These are phyloP conservation scores for Carex littledalei DNA, from an alignment of 176 grass and related monocot genomes.

Conservation along the genomic window DNA sequence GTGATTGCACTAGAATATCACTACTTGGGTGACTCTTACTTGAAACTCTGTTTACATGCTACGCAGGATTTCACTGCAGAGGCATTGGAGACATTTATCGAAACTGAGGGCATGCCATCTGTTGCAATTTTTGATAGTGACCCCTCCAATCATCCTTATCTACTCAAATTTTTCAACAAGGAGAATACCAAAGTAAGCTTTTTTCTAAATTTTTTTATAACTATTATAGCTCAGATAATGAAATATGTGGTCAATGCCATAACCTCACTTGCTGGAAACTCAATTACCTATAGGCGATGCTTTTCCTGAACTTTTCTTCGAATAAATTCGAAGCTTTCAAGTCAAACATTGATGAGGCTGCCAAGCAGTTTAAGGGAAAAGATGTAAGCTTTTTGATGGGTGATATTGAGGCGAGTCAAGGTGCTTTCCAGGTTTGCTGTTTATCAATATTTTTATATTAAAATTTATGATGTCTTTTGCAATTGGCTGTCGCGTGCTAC, in stretches of 20 bases:
- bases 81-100: constrained; percentile 71
- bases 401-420: constrained; percentile 68
- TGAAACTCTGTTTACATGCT: not conserved
- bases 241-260: not conserved
- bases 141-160: constrained; percentile 69
- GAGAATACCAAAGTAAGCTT: constrained; percentile 50
- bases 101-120: constrained; percentile 55
- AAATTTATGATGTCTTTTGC: constrained; percentile 1
- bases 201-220: not conserved
- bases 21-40: not conserved
- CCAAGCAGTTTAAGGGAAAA: constrained; percentile 61
- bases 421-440: constrained; percentile 71
- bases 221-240: not conserved
- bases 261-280: constrained; percentile 5
- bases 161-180: constrained; percentile 73
- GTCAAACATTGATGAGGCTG: constrained; percentile 41
- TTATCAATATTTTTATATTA: not conserved
- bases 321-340: constrained; percentile 66
- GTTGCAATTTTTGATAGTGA: constrained; percentile 79
- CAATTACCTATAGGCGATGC: constrained; percentile 51
- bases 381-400: constrained; percentile 85
- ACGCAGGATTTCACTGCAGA: constrained; percentile 72
- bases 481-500: not conserved
- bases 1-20: not conserved
- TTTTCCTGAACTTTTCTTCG: constrained; percentile 75